Conservation (phyloP, 192 early-diverging fungal species). For the Coemansia sp. region DNA sequence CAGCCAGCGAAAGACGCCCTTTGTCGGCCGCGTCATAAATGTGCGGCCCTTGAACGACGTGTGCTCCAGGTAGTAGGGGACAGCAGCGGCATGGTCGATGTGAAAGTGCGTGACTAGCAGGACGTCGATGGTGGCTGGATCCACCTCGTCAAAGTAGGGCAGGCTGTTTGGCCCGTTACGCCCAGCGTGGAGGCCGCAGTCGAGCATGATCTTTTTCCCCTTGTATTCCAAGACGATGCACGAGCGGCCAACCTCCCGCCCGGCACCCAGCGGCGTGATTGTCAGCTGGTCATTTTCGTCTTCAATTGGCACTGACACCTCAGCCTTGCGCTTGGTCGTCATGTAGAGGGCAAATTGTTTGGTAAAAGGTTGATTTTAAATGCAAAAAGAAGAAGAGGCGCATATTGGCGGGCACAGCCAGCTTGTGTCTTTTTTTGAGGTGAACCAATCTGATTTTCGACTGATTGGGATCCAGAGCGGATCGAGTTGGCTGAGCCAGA, state of each 20-base stretch:
- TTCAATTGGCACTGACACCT: conserved; percentile 52
- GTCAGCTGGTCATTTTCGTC: conserved; percentile 80
- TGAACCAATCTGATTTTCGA: neutral
- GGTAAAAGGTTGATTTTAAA: neutral
- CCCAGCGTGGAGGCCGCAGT: conserved; percentile 95
- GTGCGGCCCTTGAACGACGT: conserved; percentile 94
- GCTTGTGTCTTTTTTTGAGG: too few relatives aligned
- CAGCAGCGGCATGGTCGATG: conserved; percentile 92
- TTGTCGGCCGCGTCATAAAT: conserved; percentile 99
- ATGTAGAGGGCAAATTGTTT: neutral
- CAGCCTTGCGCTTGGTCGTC: conserved; percentile 30
- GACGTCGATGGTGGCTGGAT: conserved; percentile 83
- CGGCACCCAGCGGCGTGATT: conserved; percentile 94
- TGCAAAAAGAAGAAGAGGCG: neutral
- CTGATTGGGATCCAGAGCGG: neutral
- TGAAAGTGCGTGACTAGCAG: conserved; percentile 95
- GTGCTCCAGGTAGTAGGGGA: conserved; percentile 97
- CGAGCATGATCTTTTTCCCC: conserved; percentile 94
- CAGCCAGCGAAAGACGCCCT: conserved; percentile 97
- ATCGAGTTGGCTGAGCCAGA: neutral
- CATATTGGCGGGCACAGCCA: too few relatives aligned
- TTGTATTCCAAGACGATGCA: conserved; percentile 94
- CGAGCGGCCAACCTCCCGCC: conserved; percentile 94
- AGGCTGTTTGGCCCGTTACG: conserved; percentile 85
- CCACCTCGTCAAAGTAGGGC: conserved; percentile 94